phyloP scores from a whole-genome alignment of 257 asterid genomes.

The Prunella vulgaris region DNA sequence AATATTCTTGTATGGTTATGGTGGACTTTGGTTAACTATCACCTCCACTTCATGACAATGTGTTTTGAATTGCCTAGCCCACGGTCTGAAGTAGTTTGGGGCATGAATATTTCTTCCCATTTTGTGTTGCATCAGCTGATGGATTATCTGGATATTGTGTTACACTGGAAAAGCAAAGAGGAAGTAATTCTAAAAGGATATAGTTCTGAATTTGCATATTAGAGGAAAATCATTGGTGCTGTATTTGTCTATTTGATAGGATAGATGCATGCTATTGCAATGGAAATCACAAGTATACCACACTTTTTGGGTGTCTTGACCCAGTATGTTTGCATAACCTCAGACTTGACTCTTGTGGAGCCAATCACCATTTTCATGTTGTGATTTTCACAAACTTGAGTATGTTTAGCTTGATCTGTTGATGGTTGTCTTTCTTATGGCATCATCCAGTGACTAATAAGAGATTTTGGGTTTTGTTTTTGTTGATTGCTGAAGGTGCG shows the following conservation, averaged over 20 bases:
- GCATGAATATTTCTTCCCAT: background rate
- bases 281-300: background rate
- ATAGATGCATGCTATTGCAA: background rate
- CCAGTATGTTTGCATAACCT: slow-evolving; percentile 1
- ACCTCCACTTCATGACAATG: background rate
- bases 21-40: background rate
- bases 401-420: background rate
- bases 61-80: background rate
- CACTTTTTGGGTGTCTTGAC: background rate
- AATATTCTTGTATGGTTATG: background rate
- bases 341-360: background rate
- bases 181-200: slow-evolving; percentile 1
- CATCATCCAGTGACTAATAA: background rate
- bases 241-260: background rate
- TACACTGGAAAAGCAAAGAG: background rate
- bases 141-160: background rate
- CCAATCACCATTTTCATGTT: no score
- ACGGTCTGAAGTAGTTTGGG: background rate
- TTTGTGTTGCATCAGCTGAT: background rate
- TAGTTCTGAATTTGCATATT: background rate
- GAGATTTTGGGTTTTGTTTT: slow-evolving; percentile 14
- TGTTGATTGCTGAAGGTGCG: slow-evolving; percentile 58
- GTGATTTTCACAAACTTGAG: background rate
- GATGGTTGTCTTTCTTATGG: background rate
- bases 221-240: background rate